These are phyloP conservation scores for Pythium dissotocum DNA, from an alignment of 352 stramenopile species.

Conservation along the genomic window DNA sequence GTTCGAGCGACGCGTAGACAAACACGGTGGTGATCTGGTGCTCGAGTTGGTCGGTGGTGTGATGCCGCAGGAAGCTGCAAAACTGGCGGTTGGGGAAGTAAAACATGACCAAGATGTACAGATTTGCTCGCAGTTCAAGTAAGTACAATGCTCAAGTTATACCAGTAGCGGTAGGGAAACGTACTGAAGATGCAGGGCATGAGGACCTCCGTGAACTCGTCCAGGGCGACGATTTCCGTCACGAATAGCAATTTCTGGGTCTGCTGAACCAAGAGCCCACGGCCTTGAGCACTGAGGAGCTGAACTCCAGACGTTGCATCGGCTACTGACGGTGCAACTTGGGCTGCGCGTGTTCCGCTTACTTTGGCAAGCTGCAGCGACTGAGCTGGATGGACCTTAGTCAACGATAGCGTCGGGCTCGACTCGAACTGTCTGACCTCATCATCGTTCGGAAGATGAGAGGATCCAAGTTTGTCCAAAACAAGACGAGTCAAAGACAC, in stretches of 20 bases:
- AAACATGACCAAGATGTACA: constrained; percentile 26
- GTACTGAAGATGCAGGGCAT: constrained; percentile 33
- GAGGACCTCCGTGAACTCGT: constrained; percentile 34
- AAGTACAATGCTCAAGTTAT: background rate
- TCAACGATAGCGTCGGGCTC: too few relatives aligned
- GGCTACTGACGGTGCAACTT: too few relatives aligned
- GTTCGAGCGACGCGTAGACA: constrained; percentile 16
- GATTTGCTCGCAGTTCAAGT: background rate
- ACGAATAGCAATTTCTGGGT: constrained; percentile 24
- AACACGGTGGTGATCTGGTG: constrained; percentile 9
- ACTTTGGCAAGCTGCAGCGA: too few relatives aligned
- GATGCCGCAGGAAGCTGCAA: constrained; percentile 25
- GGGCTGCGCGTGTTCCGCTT: too few relatives aligned
- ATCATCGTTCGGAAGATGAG: too few relatives aligned
- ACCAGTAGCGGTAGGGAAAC: background rate
- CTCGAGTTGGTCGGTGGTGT: constrained; percentile 8
- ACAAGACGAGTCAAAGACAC: too few relatives aligned
- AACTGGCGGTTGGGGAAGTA: constrained; percentile 29
- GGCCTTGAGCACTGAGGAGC: too few relatives aligned
- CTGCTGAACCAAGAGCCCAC: constrained; percentile 1
- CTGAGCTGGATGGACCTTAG: too few relatives aligned
- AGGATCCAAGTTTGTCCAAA: too few relatives aligned
- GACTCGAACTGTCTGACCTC: too few relatives aligned
- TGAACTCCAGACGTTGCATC: too few relatives aligned
- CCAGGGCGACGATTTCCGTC: constrained; percentile 28